Base-by-base conservation (phyloP, 305 asterid species). In the Fraxinus nigra region DNA sequence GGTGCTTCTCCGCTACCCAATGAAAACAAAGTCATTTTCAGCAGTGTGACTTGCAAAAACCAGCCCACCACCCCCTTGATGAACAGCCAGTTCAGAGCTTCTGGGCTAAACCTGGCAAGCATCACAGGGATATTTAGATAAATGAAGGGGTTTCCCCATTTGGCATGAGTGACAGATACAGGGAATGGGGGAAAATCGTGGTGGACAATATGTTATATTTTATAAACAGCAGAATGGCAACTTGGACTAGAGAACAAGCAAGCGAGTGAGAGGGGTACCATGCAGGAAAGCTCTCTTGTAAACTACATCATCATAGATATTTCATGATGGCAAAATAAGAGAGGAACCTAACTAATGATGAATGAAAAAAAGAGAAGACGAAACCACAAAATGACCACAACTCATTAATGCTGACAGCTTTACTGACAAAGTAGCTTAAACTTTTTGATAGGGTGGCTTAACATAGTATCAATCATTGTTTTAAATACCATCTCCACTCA, bases 1-100 rank as follows among this genome's bases (percentile, higher is more conserved):
- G 90, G 89, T 7, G 88, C 90, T 80, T 85, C 91, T 16, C 86
- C 90, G 7, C 87, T 78, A 4, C 90, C 90, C 80, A 88, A 78
- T 14, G 91, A 86, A 37, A 81, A 82, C 79, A 88, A 74, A 35
- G 88, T 48, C 86, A 85, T 84, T 75, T 85, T 87, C 88, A 88
- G 85, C 70, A 88, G 85, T 0, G 87, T 81, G 63, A 85, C 87
- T 61, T 88, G 87, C 78, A 88, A 78, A 65, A 83, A 87, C 91
- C 91, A 88, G 63, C 91, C 89, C 13, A 88, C 80, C 35, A 88
- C 16, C 69, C 88, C 90, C 70, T 87, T 88, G 67, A 84, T 77
- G 78, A 85, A 86, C 76, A 86, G 76, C 90, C 88, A 85, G 63
- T 84, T 87, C 80, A 88, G 82, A 79, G 89, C 91, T 81, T 88